These are phyloP conservation scores for Globisporangium cystogenes DNA, from an alignment of 352 stramenopile genomes.

Conservation along the genomic window DNA sequence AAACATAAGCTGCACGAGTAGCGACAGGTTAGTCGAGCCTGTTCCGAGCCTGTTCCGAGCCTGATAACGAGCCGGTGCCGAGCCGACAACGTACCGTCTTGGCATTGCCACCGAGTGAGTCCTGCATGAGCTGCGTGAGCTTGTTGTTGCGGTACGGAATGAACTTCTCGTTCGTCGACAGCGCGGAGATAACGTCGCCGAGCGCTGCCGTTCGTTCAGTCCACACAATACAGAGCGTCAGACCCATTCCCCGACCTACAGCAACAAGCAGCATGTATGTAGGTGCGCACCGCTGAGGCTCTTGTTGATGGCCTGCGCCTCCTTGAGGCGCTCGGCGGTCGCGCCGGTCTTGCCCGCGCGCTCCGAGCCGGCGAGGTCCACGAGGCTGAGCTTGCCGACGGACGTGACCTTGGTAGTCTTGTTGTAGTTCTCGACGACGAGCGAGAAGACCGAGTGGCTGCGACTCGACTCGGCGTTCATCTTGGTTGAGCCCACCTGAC, in stretches of 20 bases:
- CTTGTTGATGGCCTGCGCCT: constrained; percentile 90
- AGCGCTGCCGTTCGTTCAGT: no score
- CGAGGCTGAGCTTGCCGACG: constrained; percentile 80
- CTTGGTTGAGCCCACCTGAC: constrained; percentile 88
- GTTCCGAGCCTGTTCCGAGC: background rate
- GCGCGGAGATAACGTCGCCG: constrained; percentile 89
- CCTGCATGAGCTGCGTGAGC: constrained; percentile 92
- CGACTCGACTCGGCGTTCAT: constrained; percentile 91
- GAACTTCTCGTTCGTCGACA: constrained; percentile 90
- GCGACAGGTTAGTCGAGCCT: background rate
- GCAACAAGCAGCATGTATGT: no score
- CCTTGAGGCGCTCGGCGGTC: constrained; percentile 79
- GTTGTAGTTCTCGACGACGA: constrained; percentile 88
- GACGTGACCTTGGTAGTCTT: constrained; percentile 82
- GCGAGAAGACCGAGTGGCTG: constrained; percentile 88
- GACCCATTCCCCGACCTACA: no score
- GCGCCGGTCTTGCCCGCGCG: constrained; percentile 83
- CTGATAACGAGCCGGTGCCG: background rate
- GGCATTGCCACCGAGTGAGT: constrained; percentile 90
- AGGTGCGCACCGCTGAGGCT: constrained; percentile 78
- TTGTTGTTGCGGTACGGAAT: constrained; percentile 94
- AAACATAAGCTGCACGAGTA: constrained; percentile 71
- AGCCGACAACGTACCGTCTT: constrained; percentile 67
- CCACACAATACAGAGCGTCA: no score
- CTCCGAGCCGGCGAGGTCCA: constrained; percentile 87